Evolutionary conservation across 225 moss, liverwort and hornwort genomes (phyloP).

Genomic region (Pleurozium schreberi): DNA sequence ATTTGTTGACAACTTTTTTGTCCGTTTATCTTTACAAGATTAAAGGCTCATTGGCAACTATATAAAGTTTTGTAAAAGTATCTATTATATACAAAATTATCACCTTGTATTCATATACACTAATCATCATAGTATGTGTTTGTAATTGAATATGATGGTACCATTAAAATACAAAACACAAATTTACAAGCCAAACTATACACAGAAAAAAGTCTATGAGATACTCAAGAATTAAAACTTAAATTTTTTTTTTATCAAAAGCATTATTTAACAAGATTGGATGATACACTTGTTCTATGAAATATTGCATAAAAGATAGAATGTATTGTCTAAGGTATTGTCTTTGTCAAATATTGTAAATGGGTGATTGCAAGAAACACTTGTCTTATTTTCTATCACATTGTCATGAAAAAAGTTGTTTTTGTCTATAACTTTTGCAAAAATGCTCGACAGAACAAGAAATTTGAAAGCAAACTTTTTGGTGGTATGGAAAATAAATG

Average conservation of each 20-base stretch:
- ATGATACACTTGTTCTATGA: background rate
- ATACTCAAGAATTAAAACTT: rapidly evolving
- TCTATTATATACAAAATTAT: background rate
- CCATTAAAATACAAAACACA: background rate
- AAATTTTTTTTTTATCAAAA: background rate
- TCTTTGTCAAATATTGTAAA: background rate
- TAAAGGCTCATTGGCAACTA: background rate
- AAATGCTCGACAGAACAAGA: no score
- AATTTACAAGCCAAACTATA: background rate
- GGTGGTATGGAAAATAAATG: no score
- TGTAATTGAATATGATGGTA: background rate
- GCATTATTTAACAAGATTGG: background rate
- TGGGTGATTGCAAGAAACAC: no score
- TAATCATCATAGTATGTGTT: background rate
- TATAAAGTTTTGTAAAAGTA: background rate
- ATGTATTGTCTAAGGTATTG: no score
- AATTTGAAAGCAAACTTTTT: no score
- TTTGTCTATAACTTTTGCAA: no score
- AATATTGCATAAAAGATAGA: rapidly evolving
- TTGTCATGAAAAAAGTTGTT: no score
- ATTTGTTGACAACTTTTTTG: background rate
- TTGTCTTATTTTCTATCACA: no score
- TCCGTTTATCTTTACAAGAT: background rate
- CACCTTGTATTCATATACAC: background rate
- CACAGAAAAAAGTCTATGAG: background rate